A percentile compares a stretch with the other conserved stretches of the same genome.
phyloP scores from a whole-genome alignment of 176 grass and related monocot species.

The Aegilops sharonensis region DNA sequence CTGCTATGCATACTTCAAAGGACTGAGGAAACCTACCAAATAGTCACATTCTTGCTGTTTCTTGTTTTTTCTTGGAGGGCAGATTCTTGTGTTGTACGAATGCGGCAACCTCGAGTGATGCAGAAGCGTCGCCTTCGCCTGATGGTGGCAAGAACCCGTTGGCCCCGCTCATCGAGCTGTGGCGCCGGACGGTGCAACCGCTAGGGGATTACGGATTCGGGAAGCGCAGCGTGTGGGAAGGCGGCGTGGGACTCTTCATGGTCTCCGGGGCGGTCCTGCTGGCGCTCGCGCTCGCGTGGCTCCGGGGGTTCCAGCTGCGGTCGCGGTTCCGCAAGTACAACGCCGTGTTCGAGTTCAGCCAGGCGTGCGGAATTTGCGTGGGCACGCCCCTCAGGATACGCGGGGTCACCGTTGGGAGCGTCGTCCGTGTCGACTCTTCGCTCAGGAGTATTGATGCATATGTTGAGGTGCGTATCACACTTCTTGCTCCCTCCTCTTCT shows the following conservation, averaged over 20 bases:
- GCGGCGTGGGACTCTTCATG: constrained; percentile 96
- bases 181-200: constrained; percentile 72
- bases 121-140: constrained; percentile 12
- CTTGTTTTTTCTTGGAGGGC: too few relatives aligned
- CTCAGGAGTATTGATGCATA: constrained; percentile 81
- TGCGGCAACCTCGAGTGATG: constrained; percentile 1
- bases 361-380: constrained; percentile 91
- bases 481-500: not conserved
- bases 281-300: constrained; percentile 78
- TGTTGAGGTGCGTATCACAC: constrained; percentile 53
- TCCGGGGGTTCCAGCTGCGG: constrained; percentile 73
- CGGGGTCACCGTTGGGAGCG: constrained; percentile 84
- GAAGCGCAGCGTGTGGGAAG: constrained; percentile 88
- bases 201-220: constrained; percentile 89
- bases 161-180: constrained; percentile 40
- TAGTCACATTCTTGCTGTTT: too few relatives aligned
- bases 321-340: constrained; percentile 79
- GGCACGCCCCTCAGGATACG: constrained; percentile 90
- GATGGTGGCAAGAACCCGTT: constrained; percentile 22
- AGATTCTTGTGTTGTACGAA: not conserved
- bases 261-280: constrained; percentile 76
- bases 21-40: too few relatives aligned
- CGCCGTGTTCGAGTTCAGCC: constrained; percentile 81
- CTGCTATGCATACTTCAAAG: too few relatives aligned
- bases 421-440: constrained; percentile 81